phyloP scores from a whole-genome alignment of 345 rosid genomes.

The Trapa incisa region DNA sequence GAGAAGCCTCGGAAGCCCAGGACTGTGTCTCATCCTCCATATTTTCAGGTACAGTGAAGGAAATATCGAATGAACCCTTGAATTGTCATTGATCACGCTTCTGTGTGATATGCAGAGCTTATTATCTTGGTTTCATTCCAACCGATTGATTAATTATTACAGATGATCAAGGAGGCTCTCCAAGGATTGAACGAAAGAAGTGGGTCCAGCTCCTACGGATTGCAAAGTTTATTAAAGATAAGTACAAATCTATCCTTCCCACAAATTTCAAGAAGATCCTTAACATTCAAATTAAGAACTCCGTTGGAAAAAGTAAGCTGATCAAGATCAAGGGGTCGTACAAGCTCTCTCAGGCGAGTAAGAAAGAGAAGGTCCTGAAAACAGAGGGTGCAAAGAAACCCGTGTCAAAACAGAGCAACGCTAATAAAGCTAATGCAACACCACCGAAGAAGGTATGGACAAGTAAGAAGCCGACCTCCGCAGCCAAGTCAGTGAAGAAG shows the following conservation, averaged over 20 bases:
- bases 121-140: background rate
- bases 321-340: conserved; percentile 74
- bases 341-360: conserved; percentile 42
- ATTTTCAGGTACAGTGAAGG: conserved; percentile 39
- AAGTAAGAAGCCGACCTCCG: background rate
- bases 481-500: conserved; percentile 4
- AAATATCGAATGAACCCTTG: background rate
- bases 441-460: conserved; percentile 24
- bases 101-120: too few species aligned
- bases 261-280: conserved; percentile 57
- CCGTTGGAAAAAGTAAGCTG: conserved; percentile 47
- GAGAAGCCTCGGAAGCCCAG: conserved; percentile 30
- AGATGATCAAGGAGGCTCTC: conserved; percentile 81
- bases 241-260: conserved; percentile 55
- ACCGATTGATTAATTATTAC: background rate
- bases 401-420: conserved; percentile 19
- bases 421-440: conserved; percentile 20
- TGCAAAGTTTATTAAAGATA: conserved; percentile 66
- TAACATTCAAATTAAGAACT: conserved; percentile 59
- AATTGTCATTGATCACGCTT: too few species aligned
- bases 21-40: conserved; percentile 60
- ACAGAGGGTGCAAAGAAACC: conserved; percentile 30
- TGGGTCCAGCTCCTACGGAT: conserved; percentile 79
- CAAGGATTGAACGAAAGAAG: conserved; percentile 47
- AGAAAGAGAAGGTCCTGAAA: conserved; percentile 20